Conservation (phyloP, 257 asterid species). For the Gentiana straminea region DNA sequence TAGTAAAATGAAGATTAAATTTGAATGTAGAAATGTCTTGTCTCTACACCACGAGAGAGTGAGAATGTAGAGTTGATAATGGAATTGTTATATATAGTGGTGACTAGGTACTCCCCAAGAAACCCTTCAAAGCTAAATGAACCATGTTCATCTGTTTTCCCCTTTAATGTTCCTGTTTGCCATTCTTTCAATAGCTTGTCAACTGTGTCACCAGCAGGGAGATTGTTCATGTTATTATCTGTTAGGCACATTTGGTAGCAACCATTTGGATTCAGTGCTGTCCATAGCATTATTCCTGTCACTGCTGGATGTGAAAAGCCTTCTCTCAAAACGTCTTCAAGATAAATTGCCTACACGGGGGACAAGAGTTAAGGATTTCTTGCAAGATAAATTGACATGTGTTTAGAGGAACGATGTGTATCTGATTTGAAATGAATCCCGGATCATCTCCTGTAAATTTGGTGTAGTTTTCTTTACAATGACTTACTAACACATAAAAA, state of each 20-base stretch:
- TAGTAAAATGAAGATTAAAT: slow-evolving; percentile 3
- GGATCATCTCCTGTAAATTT: too few species aligned
- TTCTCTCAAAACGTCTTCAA: slow-evolving; percentile 42
- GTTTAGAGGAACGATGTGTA: too few species aligned
- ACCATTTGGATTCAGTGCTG: slow-evolving; percentile 30
- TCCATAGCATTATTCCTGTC: slow-evolving; percentile 47
- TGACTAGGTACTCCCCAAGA: slow-evolving; percentile 41
- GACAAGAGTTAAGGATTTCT: too few species aligned
- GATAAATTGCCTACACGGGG: slow-evolving; percentile 26
- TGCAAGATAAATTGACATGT: too few species aligned
- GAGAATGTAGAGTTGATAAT: slow-evolving; percentile 27
- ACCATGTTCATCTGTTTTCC: slow-evolving; percentile 36
- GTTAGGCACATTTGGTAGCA: slow-evolving; percentile 63
- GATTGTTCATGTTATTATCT: slow-evolving; percentile 28
- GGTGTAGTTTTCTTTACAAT: neutral
- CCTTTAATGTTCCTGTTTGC: slow-evolving; percentile 31
- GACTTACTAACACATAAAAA: neutral
- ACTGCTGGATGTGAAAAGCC: slow-evolving; percentile 48
- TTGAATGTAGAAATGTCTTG: slow-evolving; percentile 30
- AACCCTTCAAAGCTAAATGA: slow-evolving; percentile 37
- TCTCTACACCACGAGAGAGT: slow-evolving; percentile 30
- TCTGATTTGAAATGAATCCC: too few species aligned
- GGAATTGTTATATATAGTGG: slow-evolving; percentile 14
- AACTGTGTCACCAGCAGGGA: slow-evolving; percentile 44
- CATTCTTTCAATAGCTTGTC: slow-evolving; percentile 47